phyloP scores from a whole-genome alignment of 2,329 filamentous ascomycete species.

The Eutypa lata region DNA sequence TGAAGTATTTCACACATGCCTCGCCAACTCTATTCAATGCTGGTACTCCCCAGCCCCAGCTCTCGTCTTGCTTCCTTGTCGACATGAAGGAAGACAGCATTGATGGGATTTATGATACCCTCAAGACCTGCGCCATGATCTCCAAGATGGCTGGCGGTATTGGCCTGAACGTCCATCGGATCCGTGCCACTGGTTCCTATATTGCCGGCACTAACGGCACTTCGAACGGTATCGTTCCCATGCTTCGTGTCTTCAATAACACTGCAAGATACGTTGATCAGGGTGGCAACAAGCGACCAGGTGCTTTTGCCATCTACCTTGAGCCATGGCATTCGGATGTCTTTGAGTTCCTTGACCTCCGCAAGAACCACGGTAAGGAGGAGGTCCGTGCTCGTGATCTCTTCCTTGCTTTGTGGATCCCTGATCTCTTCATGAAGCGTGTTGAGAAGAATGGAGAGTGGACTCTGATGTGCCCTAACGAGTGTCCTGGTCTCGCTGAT shows the following conservation, averaged over 20 bases:
- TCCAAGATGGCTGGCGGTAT: slow-evolving; percentile 99
- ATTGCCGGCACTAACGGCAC: slow-evolving; percentile 98
- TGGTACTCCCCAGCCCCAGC: slow-evolving; percentile 88
- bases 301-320: slow-evolving; percentile 97
- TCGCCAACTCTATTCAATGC: slow-evolving; percentile 98
- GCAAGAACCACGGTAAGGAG: slow-evolving; percentile 99
- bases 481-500: slow-evolving; percentile 91
- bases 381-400: slow-evolving; percentile 95
- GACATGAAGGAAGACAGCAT: slow-evolving; percentile 99
- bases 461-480: slow-evolving; percentile 98
- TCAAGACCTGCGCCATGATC: slow-evolving; percentile 99
- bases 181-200: slow-evolving; percentile 95
- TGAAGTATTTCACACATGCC: slow-evolving; percentile 97
- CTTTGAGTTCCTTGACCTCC: slow-evolving; percentile 93
- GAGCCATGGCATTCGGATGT: slow-evolving; percentile 99
- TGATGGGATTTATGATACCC: slow-evolving; percentile 97
- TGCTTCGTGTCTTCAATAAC: slow-evolving; percentile 99
- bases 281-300: slow-evolving; percentile 97
- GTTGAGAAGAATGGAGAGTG: slow-evolving; percentile 95
- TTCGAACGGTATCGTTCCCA: slow-evolving; percentile 94
- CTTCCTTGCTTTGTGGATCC: slow-evolving; percentile 97
- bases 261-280: slow-evolving; percentile 98
- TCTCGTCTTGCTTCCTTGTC: slow-evolving; percentile 97
- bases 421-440: slow-evolving; percentile 99
- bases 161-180: slow-evolving; percentile 92